phyloP scores from a whole-genome alignment of 495 filamentous ascomycete species.

The Margaritispora aquatica region DNA sequence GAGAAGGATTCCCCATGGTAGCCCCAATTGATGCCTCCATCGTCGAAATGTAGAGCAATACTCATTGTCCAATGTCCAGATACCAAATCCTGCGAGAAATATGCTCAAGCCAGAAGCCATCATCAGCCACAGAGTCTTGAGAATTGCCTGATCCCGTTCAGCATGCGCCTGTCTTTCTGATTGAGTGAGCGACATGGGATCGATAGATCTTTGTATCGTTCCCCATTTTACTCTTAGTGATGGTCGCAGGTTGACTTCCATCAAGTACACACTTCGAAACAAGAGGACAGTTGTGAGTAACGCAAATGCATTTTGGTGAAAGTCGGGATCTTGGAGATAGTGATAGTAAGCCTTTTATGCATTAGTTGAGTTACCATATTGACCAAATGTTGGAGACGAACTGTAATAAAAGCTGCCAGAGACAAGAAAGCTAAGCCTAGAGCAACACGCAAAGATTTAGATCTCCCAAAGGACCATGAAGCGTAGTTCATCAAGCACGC shows the following conservation, averaged over 20 bases:
- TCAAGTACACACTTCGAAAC: constrained; percentile 81
- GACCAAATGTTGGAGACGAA: constrained; percentile 16
- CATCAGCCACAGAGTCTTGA: constrained; percentile 71
- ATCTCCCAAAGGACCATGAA: constrained; percentile 68
- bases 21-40: constrained; percentile 65
- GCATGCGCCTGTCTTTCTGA: constrained; percentile 18
- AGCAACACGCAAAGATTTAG: constrained; percentile 43
- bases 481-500: constrained; percentile 90
- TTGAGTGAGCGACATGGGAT: constrained; percentile 4
- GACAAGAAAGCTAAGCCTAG: constrained; percentile 56
- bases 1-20: constrained; percentile 86
- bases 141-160: constrained; percentile 44
- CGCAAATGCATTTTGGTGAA: constrained; percentile 88
- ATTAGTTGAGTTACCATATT: constrained; percentile 14
- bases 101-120: constrained; percentile 52
- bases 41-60: constrained; percentile 66
- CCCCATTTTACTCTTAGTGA: constrained; percentile 36
- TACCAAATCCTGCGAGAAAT: constrained; percentile 76
- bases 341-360: constrained; percentile 69
- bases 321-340: constrained; percentile 82
- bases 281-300: constrained; percentile 72
- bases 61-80: constrained; percentile 84
- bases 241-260: constrained; percentile 74
- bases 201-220: constrained; percentile 8
- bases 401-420: constrained; percentile 74